Evolutionary conservation across 2,329 filamentous ascomycete species (phyloP), one percentile per base, ranked within the genome.

Genomic region (Fusarium lateritium): DNA sequence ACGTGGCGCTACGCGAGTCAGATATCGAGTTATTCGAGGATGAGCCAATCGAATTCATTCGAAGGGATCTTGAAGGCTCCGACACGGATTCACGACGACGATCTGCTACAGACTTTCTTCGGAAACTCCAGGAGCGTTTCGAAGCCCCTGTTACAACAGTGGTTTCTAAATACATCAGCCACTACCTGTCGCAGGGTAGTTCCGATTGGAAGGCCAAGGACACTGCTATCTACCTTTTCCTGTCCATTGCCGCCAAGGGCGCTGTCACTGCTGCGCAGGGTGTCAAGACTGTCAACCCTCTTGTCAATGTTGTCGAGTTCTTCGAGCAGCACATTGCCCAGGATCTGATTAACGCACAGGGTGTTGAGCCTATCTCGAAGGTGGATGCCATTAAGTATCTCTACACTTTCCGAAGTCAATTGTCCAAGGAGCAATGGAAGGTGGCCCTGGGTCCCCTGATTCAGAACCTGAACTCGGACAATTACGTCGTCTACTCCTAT

Each of bases 331-430:
- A 98, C 78, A 92, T 99, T 74, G 95, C 95, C 13, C 86, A 89
- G n/a, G 96, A 99, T 78, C 85, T 99, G 40, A 84, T 97, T 64
- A 85, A 87, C n/a, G 84, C 88, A 34, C 84, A 86, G 31, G 86
- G 86, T 4, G 88, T 92, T 2, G 88, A 97, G 73, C 92, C 94
- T 10, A 94, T 99, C 63, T 86, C 97, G 73, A 97, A 97, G 83
- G 95, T 99, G 17, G 96, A 98, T 79, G 95, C 95, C 19, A 97
- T 99, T 85, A 99, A 98, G 80, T 99, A 94, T 78, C 87, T 99
- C 39, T 97, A 99, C 84, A 93, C 92, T 44, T 99, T 99, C 89
- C 92, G 96, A 75, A 97, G 94, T 78, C 94, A 98, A 76, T 86
- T 99, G 65, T 95, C 94, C 19, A 93, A 93, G 78, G 91, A 94